These are phyloP conservation scores for Botryotinia calthae DNA, from an alignment of 2,329 filamentous ascomycete genomes.

Conservation along the genomic window DNA sequence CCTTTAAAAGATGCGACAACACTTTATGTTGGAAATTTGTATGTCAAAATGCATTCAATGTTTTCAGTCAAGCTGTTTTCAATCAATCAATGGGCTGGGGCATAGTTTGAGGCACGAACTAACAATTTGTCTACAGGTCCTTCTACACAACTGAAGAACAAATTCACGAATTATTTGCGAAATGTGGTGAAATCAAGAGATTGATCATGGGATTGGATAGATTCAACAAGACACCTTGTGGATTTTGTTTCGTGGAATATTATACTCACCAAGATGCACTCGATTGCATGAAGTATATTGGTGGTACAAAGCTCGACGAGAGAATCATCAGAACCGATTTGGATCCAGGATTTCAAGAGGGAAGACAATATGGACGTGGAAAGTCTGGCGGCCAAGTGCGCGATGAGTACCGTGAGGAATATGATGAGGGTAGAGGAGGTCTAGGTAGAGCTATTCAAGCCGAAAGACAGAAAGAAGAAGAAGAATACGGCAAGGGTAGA, in stretches of 20 bases:
- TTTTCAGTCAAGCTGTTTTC: not conserved
- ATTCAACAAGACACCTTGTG: slow-evolving; percentile 95
- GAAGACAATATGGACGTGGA: slow-evolving; percentile 90
- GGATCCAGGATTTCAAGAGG: slow-evolving; percentile 94
- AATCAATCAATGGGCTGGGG: not conserved
- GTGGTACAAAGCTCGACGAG: slow-evolving; percentile 96
- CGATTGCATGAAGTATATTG: slow-evolving; percentile 98
- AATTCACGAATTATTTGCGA: slow-evolving; percentile 93
- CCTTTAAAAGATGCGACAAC: slow-evolving; percentile 85
- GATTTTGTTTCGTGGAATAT: slow-evolving; percentile 99
- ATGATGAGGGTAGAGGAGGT: slow-evolving; percentile 89
- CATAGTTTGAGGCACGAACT: slow-evolving; percentile 8
- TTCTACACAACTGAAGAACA: slow-evolving; percentile 99
- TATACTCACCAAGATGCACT: slow-evolving; percentile 96
- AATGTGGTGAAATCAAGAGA: slow-evolving; percentile 97
- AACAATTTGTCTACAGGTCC: slow-evolving; percentile 52
- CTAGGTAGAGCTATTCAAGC: slow-evolving; percentile 75
- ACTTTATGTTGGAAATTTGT: slow-evolving; percentile 96
- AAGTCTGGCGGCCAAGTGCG: slow-evolving; percentile 96
- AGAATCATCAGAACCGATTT: slow-evolving; percentile 93
- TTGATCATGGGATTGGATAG: slow-evolving; percentile 97
- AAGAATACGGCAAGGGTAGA: slow-evolving; percentile 57
- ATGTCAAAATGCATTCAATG: slow-evolving; percentile 40
- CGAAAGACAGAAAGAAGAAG: slow-evolving; percentile 56
- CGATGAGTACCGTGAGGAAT: slow-evolving; percentile 97